Evolutionary conservation across 2,329 filamentous ascomycete genomes (phyloP).

Genomic region (Incumbomyces delicatus): DNA sequence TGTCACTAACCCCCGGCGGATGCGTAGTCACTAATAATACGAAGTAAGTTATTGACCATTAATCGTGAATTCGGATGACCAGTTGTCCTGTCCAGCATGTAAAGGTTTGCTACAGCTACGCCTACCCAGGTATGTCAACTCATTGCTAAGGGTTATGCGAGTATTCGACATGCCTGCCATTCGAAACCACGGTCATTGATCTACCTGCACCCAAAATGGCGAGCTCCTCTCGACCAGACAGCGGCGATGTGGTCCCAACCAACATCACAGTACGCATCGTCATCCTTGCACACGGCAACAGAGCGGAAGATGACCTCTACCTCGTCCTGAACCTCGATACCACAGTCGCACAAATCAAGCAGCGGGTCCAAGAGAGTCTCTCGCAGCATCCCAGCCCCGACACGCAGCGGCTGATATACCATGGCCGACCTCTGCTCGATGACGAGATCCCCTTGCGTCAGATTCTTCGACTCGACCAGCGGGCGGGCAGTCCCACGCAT

Average conservation of each 20-base stretch:
- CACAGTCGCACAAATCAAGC: conserved; percentile 45
- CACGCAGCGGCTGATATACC: conserved; percentile 49
- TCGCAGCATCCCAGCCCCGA: conserved; percentile 35
- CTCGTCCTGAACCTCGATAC: conserved; percentile 28
- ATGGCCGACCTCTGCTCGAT: conserved; percentile 43
- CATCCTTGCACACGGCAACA: conserved; percentile 18
- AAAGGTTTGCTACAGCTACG: no score
- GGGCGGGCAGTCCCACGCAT: conserved; percentile 22
- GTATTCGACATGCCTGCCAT: background rate
- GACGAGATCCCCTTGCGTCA: conserved; percentile 39
- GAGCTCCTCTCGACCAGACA: background rate
- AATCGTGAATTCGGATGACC: no score
- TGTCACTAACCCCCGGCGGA: no score
- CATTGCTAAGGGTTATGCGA: no score
- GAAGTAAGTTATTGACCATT: no score
- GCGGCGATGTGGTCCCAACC: conserved; percentile 2
- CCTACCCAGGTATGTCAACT: no score
- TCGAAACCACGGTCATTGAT: background rate
- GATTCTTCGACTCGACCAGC: conserved; percentile 43
- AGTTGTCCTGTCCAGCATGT: no score
- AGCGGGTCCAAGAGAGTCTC: conserved; percentile 41
- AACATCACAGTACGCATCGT: conserved; percentile 17
- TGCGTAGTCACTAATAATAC: no score
- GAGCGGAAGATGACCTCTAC: conserved; percentile 21
- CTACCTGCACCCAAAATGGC: background rate